phyloP scores from a whole-genome alignment of 345 rosid species.

The Melaleuca alternifolia region DNA sequence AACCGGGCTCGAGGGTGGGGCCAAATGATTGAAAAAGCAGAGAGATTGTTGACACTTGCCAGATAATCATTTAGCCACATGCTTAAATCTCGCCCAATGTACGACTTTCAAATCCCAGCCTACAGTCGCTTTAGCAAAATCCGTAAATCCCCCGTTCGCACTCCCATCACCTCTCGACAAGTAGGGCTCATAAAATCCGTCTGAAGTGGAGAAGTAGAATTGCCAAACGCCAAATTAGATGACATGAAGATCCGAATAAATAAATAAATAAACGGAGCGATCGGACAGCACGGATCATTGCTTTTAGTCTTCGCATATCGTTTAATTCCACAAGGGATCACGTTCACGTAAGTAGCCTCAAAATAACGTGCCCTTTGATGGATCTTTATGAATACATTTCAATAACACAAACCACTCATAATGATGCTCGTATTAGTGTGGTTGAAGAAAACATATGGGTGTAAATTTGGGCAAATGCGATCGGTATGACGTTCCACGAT shows the following conservation, averaged over 20 bases:
- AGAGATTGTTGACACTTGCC: neutral
- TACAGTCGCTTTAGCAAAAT: neutral
- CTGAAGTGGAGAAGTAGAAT: neutral
- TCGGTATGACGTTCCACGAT: neutral
- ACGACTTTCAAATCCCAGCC: neutral
- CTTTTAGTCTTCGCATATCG: neutral
- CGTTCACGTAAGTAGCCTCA: neutral
- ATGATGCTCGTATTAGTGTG: neutral
- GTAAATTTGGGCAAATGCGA: neutral
- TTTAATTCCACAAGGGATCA: neutral
- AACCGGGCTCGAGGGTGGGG: neutral
- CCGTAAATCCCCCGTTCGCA: neutral
- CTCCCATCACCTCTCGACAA: neutral
- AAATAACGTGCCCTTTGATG: neutral
- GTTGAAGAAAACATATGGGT: neutral
- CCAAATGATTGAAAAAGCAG: neutral
- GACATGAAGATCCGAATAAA: neutral
- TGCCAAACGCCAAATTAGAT: fast-evolving
- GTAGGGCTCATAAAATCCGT: neutral
- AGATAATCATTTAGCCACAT: neutral
- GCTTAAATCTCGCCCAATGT: neutral
- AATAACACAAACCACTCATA: neutral
- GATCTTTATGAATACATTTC: neutral
- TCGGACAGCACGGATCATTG: neutral
- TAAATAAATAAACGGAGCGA: neutral